Evolutionary conservation across 1,139 yeast species (phyloP), one percentile per base, ranked within the genome.

Genomic region (Diutina scorzettiae): DNA sequence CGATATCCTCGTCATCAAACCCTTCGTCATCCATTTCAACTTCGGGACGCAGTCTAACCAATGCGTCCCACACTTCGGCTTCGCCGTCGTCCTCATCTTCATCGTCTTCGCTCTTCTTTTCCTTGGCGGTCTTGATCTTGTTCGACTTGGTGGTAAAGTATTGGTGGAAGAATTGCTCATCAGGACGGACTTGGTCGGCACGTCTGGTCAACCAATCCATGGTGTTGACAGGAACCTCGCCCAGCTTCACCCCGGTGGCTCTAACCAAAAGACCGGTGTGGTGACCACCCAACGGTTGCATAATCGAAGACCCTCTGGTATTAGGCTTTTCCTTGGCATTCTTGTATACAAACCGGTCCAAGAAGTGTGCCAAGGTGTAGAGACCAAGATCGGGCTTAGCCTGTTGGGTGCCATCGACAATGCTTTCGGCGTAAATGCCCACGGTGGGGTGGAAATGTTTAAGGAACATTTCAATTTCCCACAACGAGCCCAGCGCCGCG

Each of bases 221-320:
- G 3, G 91, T 73, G 55, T 87, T 89, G 5, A 75, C 93, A 2
- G 96, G 95, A 16, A 73, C 54, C 40, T 69, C 75, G 2, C 58
- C 57, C 43, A 55, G 58, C 27, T 56, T 45, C 21, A 65, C 63
- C 52, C 74, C 76, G 3, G 85, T 75, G 21, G 86, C 76, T 51
- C 72, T 20, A 12, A 87, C 87, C 49, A 87, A 71, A 45, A 84
- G 65, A 7, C 84, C 86, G n/a, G 87, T 80, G 47, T 81, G 86
- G 1, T 81, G 75, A 46, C 97, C 97, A 41, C 96, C 93, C 49
- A 93, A 69, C 42, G 98, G 97, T 67, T 91, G 98, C 97, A 93
- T 93, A 58, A 91, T 89, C 41, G 96, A 85, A 3, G 82, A 69
- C 54, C 97, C 97, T 57, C 84, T 81, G 29, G 81, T 66, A 37